Evolutionary conservation across 1,139 yeast genomes (phyloP), one percentile per base, ranked within the genome.

Genomic region (Saccharomycopsis hybrid): DNA sequence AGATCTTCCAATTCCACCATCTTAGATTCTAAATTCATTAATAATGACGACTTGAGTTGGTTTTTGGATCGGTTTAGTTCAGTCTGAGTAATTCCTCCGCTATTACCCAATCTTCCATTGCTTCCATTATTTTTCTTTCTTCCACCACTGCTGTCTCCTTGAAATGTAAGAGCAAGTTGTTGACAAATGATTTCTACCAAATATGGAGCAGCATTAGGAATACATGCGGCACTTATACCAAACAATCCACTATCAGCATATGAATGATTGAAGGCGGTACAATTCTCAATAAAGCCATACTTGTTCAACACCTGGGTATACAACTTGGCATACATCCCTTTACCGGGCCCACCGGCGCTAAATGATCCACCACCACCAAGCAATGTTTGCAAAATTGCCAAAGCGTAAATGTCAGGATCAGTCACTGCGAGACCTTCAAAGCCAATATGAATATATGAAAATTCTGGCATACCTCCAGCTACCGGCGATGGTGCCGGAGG

Each of bases 321-420:
- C 32, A 94, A 77, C 54, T 98, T 76, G 2, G 97, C 87, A 65
- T 89, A 94, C 97, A 92, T 90, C 4, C 99, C 99, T 67, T 92
- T 92, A 50, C 99, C 99, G n/a, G 99, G 99, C 0, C 99, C 99
- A 57, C 99, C 99, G 8, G 99, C 97, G 28, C 95, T 84, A 63
- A 92, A 92, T 1, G 97, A 89, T 5, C 97, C 95, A 48, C 98
- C 98, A 38, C 97, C 97, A 41, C 98, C 98, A n/a, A 92, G 71
- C 32, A 92, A 72, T 54, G 92, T 89, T 63, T 92, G 98, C 51
- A 92, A 74, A 1, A 92, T 83, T 1, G 97, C 97, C 45, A 89
- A 71, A 0, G 96, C 95, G 61, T 92, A 92, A 42, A 90, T 81
- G 59, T 92, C 97, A 24, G 88, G 90, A 62, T 85, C 82, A 49